Percentiles rank a stretch among this genome's conserved stretches.
Conservation (phyloP, 1,139 yeast species). For the Nakaseomyces bracarensis region DNA sequence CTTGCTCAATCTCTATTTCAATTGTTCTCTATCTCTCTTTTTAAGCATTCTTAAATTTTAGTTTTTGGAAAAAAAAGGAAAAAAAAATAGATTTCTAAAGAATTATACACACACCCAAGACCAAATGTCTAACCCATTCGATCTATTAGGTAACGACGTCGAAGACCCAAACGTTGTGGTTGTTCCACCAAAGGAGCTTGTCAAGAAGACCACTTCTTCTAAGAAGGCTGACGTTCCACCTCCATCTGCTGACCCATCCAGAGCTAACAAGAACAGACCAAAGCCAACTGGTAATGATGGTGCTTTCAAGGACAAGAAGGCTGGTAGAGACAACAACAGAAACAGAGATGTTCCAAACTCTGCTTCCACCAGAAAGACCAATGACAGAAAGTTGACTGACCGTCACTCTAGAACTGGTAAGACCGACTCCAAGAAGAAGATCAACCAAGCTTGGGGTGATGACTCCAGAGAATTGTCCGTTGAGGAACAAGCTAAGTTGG, state of each 20-base stretch:
- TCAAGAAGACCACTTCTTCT: constrained; percentile 75
- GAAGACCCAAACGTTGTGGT: constrained; percentile 52
- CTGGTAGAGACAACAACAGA: constrained; percentile 59
- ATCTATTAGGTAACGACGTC: constrained; percentile 66
- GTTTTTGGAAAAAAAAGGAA: too few species aligned
- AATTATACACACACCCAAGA: too few species aligned
- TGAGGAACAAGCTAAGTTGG: constrained; percentile 9
- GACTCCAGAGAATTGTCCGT: constrained; percentile 45
- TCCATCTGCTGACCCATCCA: constrained; percentile 70
- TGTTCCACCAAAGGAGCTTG: constrained; percentile 61
- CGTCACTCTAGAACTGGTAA: constrained; percentile 81
- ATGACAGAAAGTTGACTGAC: constrained; percentile 52
- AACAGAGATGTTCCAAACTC: constrained; percentile 52
- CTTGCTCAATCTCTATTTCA: too few species aligned
- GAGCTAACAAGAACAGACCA: constrained; percentile 66
- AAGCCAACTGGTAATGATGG: constrained; percentile 82
- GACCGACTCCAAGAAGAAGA: constrained; percentile 77
- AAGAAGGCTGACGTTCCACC: constrained; percentile 86
- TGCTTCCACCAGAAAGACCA: constrained; percentile 45
- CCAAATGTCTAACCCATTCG: constrained; percentile 40
- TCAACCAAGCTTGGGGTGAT: constrained; percentile 81
- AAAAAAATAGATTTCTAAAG: neutral
- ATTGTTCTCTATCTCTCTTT: too few species aligned
- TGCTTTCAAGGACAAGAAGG: constrained; percentile 66
- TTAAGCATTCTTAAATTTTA: too few species aligned